Base-by-base conservation (phyloP, 1,284 basidiomycete genomes). In the Cryptococcus sp. region DNA sequence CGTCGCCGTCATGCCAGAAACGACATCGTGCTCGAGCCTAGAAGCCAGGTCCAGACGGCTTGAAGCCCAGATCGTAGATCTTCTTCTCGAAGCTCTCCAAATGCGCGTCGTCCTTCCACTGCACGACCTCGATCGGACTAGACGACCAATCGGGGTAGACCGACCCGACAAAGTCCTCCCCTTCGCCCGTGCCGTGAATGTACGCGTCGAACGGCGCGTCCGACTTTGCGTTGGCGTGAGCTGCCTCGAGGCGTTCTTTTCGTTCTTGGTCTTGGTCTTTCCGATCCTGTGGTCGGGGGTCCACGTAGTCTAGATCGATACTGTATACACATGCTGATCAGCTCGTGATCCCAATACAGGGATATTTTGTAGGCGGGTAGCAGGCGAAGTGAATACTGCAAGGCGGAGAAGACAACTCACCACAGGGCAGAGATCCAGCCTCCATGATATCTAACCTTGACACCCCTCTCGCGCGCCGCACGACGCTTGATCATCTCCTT, bases 401-500 rank as follows among this genome's bases (percentile, higher is more conserved):
- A 19, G 27, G 49, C 27, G 1, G 6, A 20, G 47, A 48, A 48
- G 20, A n/a, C 41, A 38, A 71, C 65, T 64, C 62, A 73, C 69
- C 76, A 78, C 11, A 78, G 63, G n/a, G 75, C 75, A 16, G 69
- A 70, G 52, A 71, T 75, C 62, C 66, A 65, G 0, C 77, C 79
- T 16, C 76, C 78, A 54, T 78, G 78, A 62, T 77, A 78, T 39
- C 60, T 67, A 17, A 71, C 74, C 54, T 77, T 71, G 16, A 78
- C 69, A 16, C 78, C 78, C 13, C 74, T 65, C 58, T 81, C 79
- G 40, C 79, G 65, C 6, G 73, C 76, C 40, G 77, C 77, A 23
- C 71, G 45, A 42, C 77, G 50, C 57, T 68, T 64, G 40, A 77
- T 65, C 52, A 70, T 70, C 50, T 71, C 72, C 23, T 63, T 63